Percentiles rank a stretch among this genome's conserved stretches.
These are phyloP conservation scores for Brassica cretica DNA, from an alignment of 345 rosid genomes.

Conservation along the genomic window DNA sequence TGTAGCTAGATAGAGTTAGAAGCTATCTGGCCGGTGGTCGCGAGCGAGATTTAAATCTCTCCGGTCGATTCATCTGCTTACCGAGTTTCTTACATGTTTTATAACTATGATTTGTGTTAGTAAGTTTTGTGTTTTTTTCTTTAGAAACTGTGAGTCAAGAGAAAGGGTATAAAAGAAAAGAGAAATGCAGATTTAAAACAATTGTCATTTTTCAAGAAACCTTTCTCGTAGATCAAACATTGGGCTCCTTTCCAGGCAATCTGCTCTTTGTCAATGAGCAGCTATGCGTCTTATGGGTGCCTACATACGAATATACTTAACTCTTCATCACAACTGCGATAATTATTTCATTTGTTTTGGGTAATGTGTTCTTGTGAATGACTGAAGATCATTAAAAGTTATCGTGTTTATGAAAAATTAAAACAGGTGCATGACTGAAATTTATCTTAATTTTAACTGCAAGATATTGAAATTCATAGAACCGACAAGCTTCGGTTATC, in stretches of 20 bases:
- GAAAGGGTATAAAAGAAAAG: constrained; percentile 33
- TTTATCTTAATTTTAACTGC: no score
- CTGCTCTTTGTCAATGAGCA: constrained; percentile 23
- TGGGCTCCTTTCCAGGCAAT: constrained; percentile 32
- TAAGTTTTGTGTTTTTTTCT: no score
- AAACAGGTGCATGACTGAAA: no score
- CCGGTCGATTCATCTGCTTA: constrained; percentile 73
- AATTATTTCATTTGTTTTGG: background rate
- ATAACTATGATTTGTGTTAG: background rate
- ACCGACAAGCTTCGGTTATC: no score
- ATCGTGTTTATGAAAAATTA: no score
- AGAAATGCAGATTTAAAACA: background rate
- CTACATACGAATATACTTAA: background rate
- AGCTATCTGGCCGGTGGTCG: constrained; percentile 81
- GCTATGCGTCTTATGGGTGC: constrained; percentile 34
- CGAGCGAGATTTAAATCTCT: constrained; percentile 36
- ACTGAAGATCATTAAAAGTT: no score
- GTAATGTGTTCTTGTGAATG: background rate
- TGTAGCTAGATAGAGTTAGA: constrained; percentile 62
- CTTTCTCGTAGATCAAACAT: constrained; percentile 23
- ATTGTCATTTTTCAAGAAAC: background rate
- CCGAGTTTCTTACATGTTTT: constrained; percentile 68
- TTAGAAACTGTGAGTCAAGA: background rate
- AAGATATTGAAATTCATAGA: no score
- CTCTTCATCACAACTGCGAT: background rate